These are phyloP conservation scores for Colletotrichum brevisporum DNA, from an alignment of 2,329 filamentous ascomycete genomes.

Conservation along the genomic window DNA sequence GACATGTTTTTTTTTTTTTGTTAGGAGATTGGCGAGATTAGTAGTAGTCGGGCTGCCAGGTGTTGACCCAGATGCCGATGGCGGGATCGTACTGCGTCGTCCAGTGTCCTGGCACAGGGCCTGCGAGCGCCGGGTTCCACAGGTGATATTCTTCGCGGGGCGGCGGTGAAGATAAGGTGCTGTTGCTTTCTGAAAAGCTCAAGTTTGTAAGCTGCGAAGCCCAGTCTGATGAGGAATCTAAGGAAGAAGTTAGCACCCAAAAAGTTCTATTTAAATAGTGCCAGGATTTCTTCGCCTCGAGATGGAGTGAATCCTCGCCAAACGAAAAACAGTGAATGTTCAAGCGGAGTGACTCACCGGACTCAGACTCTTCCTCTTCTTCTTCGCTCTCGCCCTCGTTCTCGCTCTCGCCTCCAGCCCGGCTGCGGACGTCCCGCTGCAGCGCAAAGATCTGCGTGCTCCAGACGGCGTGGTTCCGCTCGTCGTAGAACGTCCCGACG, in stretches of 20 bases:
- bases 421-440: slow-evolving; percentile 17
- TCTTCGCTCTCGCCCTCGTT: neutral
- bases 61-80: slow-evolving; percentile 48
- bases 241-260: neutral
- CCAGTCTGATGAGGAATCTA: slow-evolving; percentile 9
- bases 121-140: slow-evolving; percentile 49
- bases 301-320: neutral
- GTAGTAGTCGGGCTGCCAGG: slow-evolving; percentile 48
- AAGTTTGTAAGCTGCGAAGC: slow-evolving; percentile 7
- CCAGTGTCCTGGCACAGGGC: slow-evolving; percentile 53
- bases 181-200: neutral
- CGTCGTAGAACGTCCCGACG: slow-evolving; percentile 63
- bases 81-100: slow-evolving; percentile 30
- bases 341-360: slow-evolving; percentile 33
- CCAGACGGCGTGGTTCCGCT: slow-evolving; percentile 57
- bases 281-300: neutral
- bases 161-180: neutral
- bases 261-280: neutral
- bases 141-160: neutral
- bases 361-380: neutral
- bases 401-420: too few species aligned
- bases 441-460: slow-evolving; percentile 58
- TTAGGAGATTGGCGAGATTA: neutral
- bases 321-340: neutral
- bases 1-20: slow-evolving; percentile 32